Evolutionary conservation across 2,329 filamentous ascomycete genomes (phyloP), one percentile per base, ranked within the genome.

Genomic region (Diaporthe citrichinensis): DNA sequence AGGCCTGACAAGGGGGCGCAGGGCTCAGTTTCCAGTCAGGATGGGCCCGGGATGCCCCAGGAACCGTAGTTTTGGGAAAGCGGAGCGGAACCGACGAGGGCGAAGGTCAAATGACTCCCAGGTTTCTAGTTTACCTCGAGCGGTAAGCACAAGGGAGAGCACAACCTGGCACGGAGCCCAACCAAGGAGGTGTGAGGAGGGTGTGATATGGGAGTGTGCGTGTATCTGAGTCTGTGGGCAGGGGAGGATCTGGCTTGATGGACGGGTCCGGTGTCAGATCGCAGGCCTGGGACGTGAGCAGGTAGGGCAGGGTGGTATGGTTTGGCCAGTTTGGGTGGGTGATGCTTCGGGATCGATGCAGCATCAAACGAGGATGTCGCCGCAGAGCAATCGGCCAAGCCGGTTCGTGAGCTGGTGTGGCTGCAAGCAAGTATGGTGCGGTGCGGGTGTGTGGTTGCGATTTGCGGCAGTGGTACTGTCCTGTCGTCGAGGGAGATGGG

Each of bases 11-110:
- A 72, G 68, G 75, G 67, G 68, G 51, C 65, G 58, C 73, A 73
- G 76, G 71, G 73, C 76, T 73, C 73, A 71, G 76, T 75, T 77
- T 77, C 76, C 69, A 77, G 73, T 68, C 67, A 74, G 69, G 73
- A 74, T 74, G 72, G 36, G 65, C n/a, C 65, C 65, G 72, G 72
- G 72, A 75, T 73, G 73, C 49, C 71, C 71, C 71, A 73, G 71
- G 71, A 25, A 71, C 49, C 28, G 73, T 73, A 75, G 73, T 73
- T 76, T 77, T 71, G 76, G 71, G 71, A 65, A 75, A 73, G 73
- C 55, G 62, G 55, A 75, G 69, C 76, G 71, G 46, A 49, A 62
- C 14, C 9, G 69, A 57, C 49, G 46, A 61, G 71, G 71, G 61
- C 58, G 46, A 23, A 65, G 59, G 44, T 51, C 46, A 73, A 73